A percentile compares a stretch with the other conserved stretches of the same genome.
These are phyloP conservation scores for Sporothrix phasma DNA, from an alignment of 2,329 filamentous ascomycete genomes.

Conservation along the genomic window DNA sequence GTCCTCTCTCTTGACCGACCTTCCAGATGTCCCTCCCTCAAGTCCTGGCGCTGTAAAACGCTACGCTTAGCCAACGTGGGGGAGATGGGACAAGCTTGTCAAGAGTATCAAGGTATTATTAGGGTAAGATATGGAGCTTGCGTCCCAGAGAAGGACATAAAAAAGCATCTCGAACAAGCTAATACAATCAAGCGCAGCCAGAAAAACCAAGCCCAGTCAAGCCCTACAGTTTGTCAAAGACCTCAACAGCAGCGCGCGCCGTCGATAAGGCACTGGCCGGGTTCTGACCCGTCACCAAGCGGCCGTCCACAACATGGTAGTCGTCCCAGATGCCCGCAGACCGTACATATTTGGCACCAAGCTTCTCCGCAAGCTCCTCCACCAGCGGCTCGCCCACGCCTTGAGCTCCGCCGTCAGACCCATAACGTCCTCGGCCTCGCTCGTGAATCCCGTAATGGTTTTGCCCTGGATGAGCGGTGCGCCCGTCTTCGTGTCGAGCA, in stretches of 20 bases:
- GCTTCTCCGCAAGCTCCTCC: slow-evolving; percentile 25
- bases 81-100: too few species aligned
- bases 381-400: slow-evolving; percentile 26
- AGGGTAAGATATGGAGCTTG: too few species aligned
- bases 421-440: slow-evolving; percentile 29
- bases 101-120: too few species aligned
- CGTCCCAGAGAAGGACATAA: too few species aligned
- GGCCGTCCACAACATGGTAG: slow-evolving; percentile 27
- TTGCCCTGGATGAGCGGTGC: slow-evolving; percentile 30
- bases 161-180: too few species aligned
- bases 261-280: slow-evolving; percentile 32
- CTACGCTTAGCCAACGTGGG: too few species aligned
- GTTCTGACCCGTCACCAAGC: slow-evolving; percentile 33
- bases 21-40: too few species aligned
- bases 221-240: slow-evolving; percentile 29
- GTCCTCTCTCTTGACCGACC: too few species aligned
- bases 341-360: slow-evolving; percentile 11
- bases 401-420: slow-evolving; percentile 25
- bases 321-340: slow-evolving; percentile 24
- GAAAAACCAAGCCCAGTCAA: too few species aligned
- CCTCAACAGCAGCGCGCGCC: slow-evolving; percentile 29
- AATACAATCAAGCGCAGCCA: too few species aligned
- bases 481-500: slow-evolving; percentile 26
- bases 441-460: slow-evolving; percentile 32
- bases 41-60: too few species aligned